Percentiles rank a stretch among this genome's conserved stretches.
These are phyloP conservation scores for Mucor piriformis DNA, from an alignment of 371 early-diverging fungal species.

Conservation along the genomic window DNA sequence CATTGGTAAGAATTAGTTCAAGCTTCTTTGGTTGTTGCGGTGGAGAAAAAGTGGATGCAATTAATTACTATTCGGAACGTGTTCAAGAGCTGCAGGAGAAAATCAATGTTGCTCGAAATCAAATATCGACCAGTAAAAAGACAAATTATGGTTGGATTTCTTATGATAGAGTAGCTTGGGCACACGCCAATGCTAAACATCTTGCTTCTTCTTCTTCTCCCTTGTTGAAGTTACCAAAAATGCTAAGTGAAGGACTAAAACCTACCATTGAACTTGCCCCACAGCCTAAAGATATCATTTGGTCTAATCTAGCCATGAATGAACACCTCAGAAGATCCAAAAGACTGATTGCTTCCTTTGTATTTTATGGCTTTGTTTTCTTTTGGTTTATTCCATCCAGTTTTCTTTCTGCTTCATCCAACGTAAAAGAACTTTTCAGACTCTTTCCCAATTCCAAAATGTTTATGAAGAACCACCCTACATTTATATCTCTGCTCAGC, in stretches of 20 bases:
- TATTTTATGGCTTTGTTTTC: conserved; percentile 65
- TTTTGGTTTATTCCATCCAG: conserved; percentile 72
- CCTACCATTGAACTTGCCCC: conserved; percentile 61
- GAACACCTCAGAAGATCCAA: conserved; percentile 61
- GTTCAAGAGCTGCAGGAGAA: conserved; percentile 65
- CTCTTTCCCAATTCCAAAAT: conserved; percentile 53
- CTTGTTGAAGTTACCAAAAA: conserved; percentile 13
- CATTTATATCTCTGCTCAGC: conserved; percentile 62
- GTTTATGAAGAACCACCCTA: conserved; percentile 54
- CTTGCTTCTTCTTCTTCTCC: conserved; percentile 21
- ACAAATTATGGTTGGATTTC: conserved; percentile 80
- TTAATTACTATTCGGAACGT: conserved; percentile 67
- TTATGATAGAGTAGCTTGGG: conserved; percentile 62
- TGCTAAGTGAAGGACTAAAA: neutral
- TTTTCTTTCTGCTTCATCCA: conserved; percentile 63
- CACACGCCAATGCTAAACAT: conserved; percentile 62
- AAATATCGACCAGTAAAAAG: conserved; percentile 53
- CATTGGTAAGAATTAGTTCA: conserved; percentile 47
- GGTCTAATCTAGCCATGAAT: conserved; percentile 74
- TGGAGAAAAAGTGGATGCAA: conserved; percentile 77
- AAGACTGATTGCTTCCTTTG: conserved; percentile 53
- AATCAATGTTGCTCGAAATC: conserved; percentile 59
- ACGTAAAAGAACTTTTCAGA: conserved; percentile 55
- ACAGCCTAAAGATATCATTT: conserved; percentile 79
- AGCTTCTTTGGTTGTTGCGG: conserved; percentile 39